Conservation (phyloP, 139 green algal species). For the Chlamydomonas incerta region DNA sequence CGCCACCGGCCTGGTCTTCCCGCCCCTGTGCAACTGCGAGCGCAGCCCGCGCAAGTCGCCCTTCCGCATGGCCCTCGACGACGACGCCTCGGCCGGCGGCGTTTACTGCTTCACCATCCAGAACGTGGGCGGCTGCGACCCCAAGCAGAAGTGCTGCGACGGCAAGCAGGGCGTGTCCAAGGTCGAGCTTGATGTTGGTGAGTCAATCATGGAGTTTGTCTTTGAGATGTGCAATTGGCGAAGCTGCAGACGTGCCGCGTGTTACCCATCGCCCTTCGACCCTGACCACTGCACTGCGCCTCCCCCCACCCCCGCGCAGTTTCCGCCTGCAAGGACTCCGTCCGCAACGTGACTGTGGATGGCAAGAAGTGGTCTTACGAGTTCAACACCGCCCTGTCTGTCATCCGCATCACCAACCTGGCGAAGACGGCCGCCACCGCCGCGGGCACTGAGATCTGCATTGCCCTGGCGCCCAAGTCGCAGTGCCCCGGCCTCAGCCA, state of each 20-base stretch:
- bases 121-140: constrained; percentile 2
- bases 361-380: constrained; percentile 2
- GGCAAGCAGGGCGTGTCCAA: constrained; percentile 19
- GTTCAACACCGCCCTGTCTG: constrained; percentile 20
- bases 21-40: constrained; percentile 32
- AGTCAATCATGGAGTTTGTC: no score
- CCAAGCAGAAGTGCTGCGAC: constrained; percentile 36
- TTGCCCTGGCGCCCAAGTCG: background rate
- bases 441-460: constrained; percentile 35
- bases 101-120: constrained; percentile 4
- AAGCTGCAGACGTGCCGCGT: no score
- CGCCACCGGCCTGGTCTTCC: background rate
- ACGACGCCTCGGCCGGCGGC: background rate
- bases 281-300: no score
- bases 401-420: constrained; percentile 29
- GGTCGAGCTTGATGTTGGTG: constrained; percentile 43
- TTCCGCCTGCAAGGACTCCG: constrained; percentile 7
- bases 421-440: background rate
- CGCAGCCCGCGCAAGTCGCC: constrained; percentile 18
- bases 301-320: background rate
- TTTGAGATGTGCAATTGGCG: background rate
- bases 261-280: no score
- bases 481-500: background rate
- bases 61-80: constrained; percentile 9
- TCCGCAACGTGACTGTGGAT: constrained; percentile 23